Evolutionary conservation across 306 rosid species (phyloP).

Genomic region (cucumber (Cucumis sativus)): DNA sequence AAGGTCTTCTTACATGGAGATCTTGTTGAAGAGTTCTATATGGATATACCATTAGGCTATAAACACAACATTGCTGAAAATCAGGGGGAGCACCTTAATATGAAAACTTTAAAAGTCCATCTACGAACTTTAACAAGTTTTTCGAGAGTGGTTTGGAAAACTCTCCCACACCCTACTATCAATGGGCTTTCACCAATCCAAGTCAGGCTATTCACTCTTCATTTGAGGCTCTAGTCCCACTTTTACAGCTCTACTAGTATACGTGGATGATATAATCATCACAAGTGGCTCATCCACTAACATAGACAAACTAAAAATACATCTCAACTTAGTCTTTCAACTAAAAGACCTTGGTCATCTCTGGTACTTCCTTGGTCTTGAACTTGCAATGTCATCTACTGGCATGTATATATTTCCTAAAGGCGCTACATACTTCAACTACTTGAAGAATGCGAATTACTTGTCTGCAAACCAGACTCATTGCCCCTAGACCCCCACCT

Average conservation of each 20-base stretch:
- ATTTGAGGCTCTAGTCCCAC: neutral
- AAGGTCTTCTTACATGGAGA: neutral
- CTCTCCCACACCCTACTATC: neutral
- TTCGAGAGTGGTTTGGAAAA: neutral
- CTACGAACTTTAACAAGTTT: neutral
- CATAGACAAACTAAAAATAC: no score
- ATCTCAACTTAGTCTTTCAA: no score
- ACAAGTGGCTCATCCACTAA: neutral
- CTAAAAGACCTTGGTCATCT: no score
- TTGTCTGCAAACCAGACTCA: no score
- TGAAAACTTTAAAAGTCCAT: neutral
- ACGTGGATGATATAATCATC: neutral
- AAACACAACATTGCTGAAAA: no score
- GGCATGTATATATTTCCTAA: no score
- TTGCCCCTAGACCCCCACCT: no score
- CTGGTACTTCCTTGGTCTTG: no score
- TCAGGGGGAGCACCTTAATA: neutral
- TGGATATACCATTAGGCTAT: neutral
- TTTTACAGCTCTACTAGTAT: neutral
- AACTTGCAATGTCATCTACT: no score
- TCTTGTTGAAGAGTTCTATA: neutral
- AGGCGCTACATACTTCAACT: no score
- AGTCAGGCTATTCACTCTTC: neutral
- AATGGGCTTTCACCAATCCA: neutral
- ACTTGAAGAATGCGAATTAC: no score